Percentiles rank a stretch among this genome's conserved stretches.
These are phyloP conservation scores for Xanthoceras sorbifolium DNA, from an alignment of 345 rosid genomes.

Conservation along the genomic window DNA sequence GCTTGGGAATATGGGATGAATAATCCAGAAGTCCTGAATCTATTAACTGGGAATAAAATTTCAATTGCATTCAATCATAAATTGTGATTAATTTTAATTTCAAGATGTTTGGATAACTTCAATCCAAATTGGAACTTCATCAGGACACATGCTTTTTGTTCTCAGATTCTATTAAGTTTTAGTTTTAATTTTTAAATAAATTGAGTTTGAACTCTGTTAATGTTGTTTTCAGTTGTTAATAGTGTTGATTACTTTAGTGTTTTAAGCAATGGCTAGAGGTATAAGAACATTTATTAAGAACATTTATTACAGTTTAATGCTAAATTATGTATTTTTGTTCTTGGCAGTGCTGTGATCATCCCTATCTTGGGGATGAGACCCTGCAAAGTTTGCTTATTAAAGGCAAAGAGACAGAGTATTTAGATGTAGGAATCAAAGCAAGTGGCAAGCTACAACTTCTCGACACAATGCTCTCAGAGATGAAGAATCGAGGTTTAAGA, in stretches of 20 bases:
- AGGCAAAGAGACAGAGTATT: conserved; percentile 36
- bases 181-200: background rate
- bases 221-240: conserved; percentile 5
- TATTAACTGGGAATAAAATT: background rate
- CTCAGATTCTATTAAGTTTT: background rate
- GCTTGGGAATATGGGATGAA: background rate
- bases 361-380: conserved; percentile 59
- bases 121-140: background rate
- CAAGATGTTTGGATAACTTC: background rate
- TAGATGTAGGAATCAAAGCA: conserved; percentile 83
- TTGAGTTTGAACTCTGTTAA: conserved; percentile 3
- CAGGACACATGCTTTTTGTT: background rate
- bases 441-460: conserved; percentile 87
- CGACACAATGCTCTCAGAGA: conserved; percentile 66
- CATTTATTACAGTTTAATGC: background rate
- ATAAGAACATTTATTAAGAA: background rate
- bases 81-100: background rate
- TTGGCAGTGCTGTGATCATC: conserved; percentile 94
- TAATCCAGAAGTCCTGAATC: background rate
- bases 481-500: conserved; percentile 53
- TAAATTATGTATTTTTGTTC: conserved; percentile 19
- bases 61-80: background rate
- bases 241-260: background rate
- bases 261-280: background rate
- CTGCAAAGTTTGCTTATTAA: conserved; percentile 41